Evolutionary conservation across 2,329 filamentous ascomycete genomes (phyloP).

Genomic region (Sodiomyces alkalinus): DNA sequence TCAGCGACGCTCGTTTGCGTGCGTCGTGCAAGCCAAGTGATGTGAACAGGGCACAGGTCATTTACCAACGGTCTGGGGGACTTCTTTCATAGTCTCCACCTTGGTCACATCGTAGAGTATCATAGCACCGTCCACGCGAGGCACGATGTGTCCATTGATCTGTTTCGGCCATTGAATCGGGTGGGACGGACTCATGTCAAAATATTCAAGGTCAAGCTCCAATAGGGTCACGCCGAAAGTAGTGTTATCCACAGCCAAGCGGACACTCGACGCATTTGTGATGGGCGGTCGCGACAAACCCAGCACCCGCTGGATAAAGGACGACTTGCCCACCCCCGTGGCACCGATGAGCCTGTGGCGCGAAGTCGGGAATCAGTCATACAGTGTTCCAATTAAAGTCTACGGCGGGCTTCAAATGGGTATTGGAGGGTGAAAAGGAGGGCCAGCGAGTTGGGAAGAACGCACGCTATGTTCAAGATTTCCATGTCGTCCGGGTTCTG

Average conservation of each 20-base stretch:
- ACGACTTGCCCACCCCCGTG: slow-evolving; percentile 51
- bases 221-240: slow-evolving; percentile 45
- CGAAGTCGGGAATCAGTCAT: too few relatives aligned
- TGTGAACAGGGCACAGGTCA: too few relatives aligned
- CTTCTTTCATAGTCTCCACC: slow-evolving; percentile 54
- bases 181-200: slow-evolving; percentile 42
- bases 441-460: not conserved
- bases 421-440: not conserved
- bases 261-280: slow-evolving; percentile 38
- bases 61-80: slow-evolving; percentile 69
- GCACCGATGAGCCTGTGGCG: slow-evolving; percentile 38
- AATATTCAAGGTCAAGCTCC: slow-evolving; percentile 50
- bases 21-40: too few relatives aligned
- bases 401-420: not conserved
- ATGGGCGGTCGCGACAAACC: slow-evolving; percentile 37
- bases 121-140: slow-evolving; percentile 67
- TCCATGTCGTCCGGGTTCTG: slow-evolving; percentile 29
- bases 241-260: slow-evolving; percentile 41
- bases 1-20: slow-evolving; percentile 7
- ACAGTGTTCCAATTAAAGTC: too few relatives aligned
- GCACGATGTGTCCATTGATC: slow-evolving; percentile 54
- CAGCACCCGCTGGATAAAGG: slow-evolving; percentile 49
- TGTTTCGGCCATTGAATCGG: slow-evolving; percentile 53
- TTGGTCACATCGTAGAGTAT: slow-evolving; percentile 81
- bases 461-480: slow-evolving; percentile 41